These are phyloP conservation scores for Neurospora tetrasperma DNA, from an alignment of 495 filamentous ascomycete genomes.

Conservation along the genomic window DNA sequence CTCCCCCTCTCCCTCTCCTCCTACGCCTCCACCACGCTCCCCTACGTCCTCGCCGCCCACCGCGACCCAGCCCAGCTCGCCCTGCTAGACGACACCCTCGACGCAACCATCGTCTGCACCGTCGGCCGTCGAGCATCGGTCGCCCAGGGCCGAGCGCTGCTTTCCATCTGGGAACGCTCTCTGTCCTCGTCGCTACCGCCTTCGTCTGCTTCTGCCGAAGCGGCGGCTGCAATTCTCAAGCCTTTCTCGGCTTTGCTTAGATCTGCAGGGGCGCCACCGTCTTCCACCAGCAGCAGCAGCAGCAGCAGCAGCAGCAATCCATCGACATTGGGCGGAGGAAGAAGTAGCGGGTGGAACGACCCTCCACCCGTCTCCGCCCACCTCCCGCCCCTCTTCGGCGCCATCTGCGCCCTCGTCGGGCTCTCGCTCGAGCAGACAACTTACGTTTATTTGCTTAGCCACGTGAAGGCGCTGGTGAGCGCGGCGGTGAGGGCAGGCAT, in stretches of 20 bases:
- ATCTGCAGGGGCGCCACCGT: no score
- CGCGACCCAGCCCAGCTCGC: constrained; percentile 45
- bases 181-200: constrained; percentile 28
- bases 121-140: constrained; percentile 78
- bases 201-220: constrained; percentile 3
- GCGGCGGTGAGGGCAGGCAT: constrained; percentile 82
- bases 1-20: constrained; percentile 68
- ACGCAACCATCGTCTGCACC: constrained; percentile 76
- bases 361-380: constrained; percentile 47
- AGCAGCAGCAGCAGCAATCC: no score
- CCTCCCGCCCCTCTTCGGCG: constrained; percentile 72
- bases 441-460: constrained; percentile 79
- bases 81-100: constrained; percentile 70
- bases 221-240: constrained; percentile 14
- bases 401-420: constrained; percentile 52
- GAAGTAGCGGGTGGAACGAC: neutral
- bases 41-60: constrained; percentile 74
- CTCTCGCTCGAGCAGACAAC: constrained; percentile 55
- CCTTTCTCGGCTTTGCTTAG: constrained; percentile 22
- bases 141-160: constrained; percentile 74
- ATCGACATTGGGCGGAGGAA: neutral
- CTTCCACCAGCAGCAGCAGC: no score
- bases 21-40: constrained; percentile 68
- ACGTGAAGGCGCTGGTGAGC: constrained; percentile 78
- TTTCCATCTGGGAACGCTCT: constrained; percentile 81